Evolutionary conservation across 306 rosid species (phyloP).

Genomic region (Glycine soja): DNA sequence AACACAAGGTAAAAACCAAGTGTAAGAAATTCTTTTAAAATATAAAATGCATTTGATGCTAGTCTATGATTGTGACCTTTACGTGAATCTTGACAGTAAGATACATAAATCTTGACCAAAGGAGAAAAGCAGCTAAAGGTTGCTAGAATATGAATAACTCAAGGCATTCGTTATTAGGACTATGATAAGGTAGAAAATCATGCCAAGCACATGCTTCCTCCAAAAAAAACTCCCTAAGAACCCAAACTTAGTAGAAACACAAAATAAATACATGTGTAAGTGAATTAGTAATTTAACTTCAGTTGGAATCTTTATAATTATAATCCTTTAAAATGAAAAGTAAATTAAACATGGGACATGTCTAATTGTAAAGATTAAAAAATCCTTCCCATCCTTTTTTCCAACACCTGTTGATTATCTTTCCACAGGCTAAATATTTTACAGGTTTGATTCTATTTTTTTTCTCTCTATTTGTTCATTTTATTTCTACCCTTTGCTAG

Average conservation of each 20-base stretch:
- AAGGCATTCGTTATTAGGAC: background rate
- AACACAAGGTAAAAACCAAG: constrained; percentile 28
- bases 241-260: background rate
- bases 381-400: constrained; percentile 1
- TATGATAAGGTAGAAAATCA: too few species aligned
- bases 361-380: background rate
- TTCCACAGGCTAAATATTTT: background rate
- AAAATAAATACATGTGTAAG: background rate
- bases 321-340: background rate
- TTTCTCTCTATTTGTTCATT: background rate
- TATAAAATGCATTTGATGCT: constrained; percentile 34
- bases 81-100: background rate
- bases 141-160: constrained; percentile 1
- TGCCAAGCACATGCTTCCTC: too few species aligned
- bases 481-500: background rate
- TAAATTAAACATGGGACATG: background rate
- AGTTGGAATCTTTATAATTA: background rate
- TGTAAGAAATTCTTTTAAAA: background rate
- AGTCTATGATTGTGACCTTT: background rate
- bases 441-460: background rate
- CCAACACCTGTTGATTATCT: background rate
- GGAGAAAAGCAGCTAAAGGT: constrained; percentile 23
- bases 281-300: background rate
- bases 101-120: background rate
- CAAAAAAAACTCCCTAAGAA: too few species aligned